phyloP scores from a whole-genome alignment of 192 early-diverging fungal genomes.

The Spizellomyces sp. region DNA sequence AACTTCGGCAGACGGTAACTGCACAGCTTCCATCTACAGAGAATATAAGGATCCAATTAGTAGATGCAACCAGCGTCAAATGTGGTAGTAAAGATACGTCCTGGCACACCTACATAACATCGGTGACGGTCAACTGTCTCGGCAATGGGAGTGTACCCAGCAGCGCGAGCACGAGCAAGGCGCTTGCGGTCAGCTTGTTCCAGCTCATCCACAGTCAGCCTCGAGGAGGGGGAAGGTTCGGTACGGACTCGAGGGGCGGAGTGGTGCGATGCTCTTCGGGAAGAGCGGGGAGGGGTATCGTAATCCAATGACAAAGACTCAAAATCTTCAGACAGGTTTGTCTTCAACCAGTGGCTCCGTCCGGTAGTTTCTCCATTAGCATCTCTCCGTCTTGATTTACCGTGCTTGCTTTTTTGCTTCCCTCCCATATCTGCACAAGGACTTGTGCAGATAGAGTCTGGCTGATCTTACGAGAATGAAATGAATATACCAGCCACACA shows the following conservation, averaged over 20 bases:
- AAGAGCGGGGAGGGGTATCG: too few species aligned
- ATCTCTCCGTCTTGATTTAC: background rate
- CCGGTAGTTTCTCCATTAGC: background rate
- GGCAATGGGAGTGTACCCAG: slow-evolving; percentile 26
- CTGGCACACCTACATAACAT: slow-evolving; percentile 28
- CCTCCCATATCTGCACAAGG: background rate
- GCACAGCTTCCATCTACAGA: slow-evolving; percentile 38
- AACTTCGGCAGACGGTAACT: slow-evolving; percentile 46
- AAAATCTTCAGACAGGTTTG: background rate
- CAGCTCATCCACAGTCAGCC: slow-evolving; percentile 13
- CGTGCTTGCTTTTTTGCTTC: slow-evolving; percentile 2
- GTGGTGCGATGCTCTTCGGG: too few species aligned
- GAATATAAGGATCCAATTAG: background rate
- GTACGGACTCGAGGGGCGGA: too few species aligned
- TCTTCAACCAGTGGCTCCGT: background rate
- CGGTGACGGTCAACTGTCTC: slow-evolving; percentile 44
- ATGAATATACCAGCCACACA: too few species aligned
- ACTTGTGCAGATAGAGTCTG: too few species aligned
- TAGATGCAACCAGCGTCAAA: background rate
- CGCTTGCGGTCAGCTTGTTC: slow-evolving; percentile 14
- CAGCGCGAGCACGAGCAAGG: background rate
- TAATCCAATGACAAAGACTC: background rate
- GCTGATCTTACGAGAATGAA: too few species aligned
- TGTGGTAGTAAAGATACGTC: background rate
- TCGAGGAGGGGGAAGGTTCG: too few species aligned